Conservation (phyloP, 2,329 filamentous ascomycete species). For the Didymella keratinophila region DNA sequence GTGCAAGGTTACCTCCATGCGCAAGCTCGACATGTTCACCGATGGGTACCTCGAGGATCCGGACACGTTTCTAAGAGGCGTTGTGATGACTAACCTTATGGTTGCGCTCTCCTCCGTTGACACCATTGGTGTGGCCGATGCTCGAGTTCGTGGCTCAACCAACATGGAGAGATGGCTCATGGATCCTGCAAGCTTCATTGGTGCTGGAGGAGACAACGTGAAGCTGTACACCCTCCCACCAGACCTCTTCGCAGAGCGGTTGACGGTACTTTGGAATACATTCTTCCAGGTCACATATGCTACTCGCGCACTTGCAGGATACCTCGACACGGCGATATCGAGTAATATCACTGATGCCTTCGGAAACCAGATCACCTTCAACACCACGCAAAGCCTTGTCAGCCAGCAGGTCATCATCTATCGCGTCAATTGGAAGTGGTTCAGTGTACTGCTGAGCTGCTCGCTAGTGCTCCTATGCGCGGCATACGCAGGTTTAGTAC, state of each 20-base stretch:
- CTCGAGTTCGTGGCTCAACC: slow-evolving; percentile 26
- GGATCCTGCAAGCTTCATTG: slow-evolving; percentile 34
- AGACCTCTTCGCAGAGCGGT: slow-evolving; percentile 27
- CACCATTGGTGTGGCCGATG: slow-evolving; percentile 22
- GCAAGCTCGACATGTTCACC: slow-evolving; percentile 29
- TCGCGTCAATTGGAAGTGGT: slow-evolving; percentile 40
- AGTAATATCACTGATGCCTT: too few species aligned
- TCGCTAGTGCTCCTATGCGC: slow-evolving; percentile 36
- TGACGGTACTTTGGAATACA: slow-evolving; percentile 39
- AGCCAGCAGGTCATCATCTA: slow-evolving; percentile 23
- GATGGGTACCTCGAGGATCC: slow-evolving; percentile 25
- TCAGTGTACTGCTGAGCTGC: slow-evolving; percentile 32
- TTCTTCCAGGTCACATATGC: slow-evolving; percentile 43
- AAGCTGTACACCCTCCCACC: slow-evolving; percentile 31
- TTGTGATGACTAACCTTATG: slow-evolving; percentile 20
- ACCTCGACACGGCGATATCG: slow-evolving; percentile 26
- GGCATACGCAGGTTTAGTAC: slow-evolving; percentile 34
- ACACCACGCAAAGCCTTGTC: slow-evolving; percentile 21
- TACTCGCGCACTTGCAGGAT: slow-evolving; percentile 23
- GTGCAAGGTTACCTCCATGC: slow-evolving; percentile 31
- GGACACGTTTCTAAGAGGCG: slow-evolving; percentile 21
- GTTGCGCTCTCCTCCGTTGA: slow-evolving; percentile 27
- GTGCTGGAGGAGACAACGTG: slow-evolving; percentile 22
- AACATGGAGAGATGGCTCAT: slow-evolving; percentile 40
- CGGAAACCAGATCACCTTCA: slow-evolving; percentile 22